Evolutionary conservation across 2,329 filamentous ascomycete species (phyloP), one percentile per base, ranked within the genome.

Genomic region (Monilinia fructicola): DNA sequence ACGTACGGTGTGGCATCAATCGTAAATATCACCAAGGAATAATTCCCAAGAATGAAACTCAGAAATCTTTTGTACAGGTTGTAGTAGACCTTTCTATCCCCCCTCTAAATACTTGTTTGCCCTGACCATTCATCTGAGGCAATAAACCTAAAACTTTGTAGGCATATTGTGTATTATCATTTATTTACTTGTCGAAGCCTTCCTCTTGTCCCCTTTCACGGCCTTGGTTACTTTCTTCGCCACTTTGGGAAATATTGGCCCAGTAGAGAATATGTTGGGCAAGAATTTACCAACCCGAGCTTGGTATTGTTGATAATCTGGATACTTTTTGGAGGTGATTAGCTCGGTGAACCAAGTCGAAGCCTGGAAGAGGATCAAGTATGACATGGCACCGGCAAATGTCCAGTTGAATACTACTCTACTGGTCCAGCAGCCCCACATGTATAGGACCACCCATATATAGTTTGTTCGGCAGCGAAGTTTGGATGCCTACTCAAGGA

Each of bases 401-500:
- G 90, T 88, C 92, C 93, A 99, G 78, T 90, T 94, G 76, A 89
- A 88, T 53, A 89, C 81, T 1, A 83, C 87, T 65, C 87, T 84
- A 42, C 89, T 91, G 65, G 88, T 85, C 76, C 87, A 90, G 78
- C 90, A 94, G 71, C 85, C 87, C 95, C 94, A 99, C 74, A 92
- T 86, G 78, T 98, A 98, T 63, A 98, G 79, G 11, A 87, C 81
- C 64, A 96, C 83, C 95, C 95, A 99, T 73, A 99, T 73, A 98
- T 87, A 40, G 87, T 82, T 79, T 98, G 95, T 79, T 99, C 95
- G 6, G 91, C 92, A 6, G 91, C 87, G 75, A 98, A 99, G 78
- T 99, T 99, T 58, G 95, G 95, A 77, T 99, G 96, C 55, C 95
- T 86, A 72, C 90, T 94, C 81, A 89, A 93, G 0, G 88, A 89